Base-by-base conservation (phyloP, 2,329 filamentous ascomycete genomes). In the Penicillium rolfsii region DNA sequence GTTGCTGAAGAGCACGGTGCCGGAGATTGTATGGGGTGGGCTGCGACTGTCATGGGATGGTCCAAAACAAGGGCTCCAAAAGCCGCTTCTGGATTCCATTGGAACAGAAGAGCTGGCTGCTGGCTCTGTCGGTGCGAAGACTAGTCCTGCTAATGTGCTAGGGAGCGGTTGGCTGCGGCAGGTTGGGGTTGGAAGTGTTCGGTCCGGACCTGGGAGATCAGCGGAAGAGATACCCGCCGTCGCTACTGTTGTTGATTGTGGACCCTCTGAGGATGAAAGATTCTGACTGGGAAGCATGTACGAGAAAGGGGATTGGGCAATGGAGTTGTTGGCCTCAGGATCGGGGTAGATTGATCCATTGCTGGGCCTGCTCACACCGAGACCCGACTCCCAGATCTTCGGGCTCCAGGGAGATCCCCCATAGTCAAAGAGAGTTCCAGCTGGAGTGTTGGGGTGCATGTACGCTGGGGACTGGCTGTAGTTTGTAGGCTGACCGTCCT, bases 381-480 rank as follows among this genome's bases (percentile, higher is more conserved):
- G 46, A 45, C 64, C 55, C 12, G 71, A 61, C 46, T 66, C 66
- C 71, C 76, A 76, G n/a, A 60, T 36, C 53, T 72, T 75, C 4
- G 71, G 63, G 54, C 66, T 69, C 67, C 70, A 73, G 30, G 68
- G n/a, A 9, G 72, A 49, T 14, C 62, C 62, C 28, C 62, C 71
- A 52, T 73, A 73, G 48, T 75, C 73, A 16, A 68, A 48, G 43
- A 74, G 60, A 26, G 57, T 65, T 35, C 70, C 70, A 7, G 75
- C 69, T 12, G 74, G 67, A 8, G 71, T 71, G 57, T 70, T 73
- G 16, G 76, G 70, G 5, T 78, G 64, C 63, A 76, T 72, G 55
- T 77, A 79, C 22, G 69, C 62, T 33, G 77, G 68, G 9, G 76
- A 67, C 55, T 75, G 73, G 26, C 71, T 60, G 28, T 79, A 80